These are phyloP conservation scores for Quercus mongolica DNA, from an alignment of 306 rosid species.

Conservation along the genomic window DNA sequence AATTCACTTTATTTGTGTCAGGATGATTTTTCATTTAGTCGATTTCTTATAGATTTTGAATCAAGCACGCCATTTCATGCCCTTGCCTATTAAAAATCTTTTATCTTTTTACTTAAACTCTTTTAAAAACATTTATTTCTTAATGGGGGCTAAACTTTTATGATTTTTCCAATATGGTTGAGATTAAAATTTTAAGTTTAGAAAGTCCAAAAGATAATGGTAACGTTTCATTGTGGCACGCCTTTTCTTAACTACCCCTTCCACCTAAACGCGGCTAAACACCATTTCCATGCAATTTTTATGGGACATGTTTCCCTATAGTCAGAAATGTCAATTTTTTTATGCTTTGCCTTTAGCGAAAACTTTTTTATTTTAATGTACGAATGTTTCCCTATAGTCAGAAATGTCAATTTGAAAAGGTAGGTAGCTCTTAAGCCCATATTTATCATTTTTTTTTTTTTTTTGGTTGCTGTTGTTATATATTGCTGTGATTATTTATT, in stretches of 20 bases:
- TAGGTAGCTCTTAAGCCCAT: not conserved
- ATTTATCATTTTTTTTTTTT: too few relatives aligned
- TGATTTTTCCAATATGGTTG: not conserved
- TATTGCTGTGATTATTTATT: too few relatives aligned
- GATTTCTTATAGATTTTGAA: not conserved
- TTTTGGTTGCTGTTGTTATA: too few relatives aligned
- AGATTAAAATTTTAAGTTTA: not conserved
- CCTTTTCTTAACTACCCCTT: not conserved
- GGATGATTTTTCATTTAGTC: not conserved
- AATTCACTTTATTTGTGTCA: not conserved
- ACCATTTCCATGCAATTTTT: slow-evolving; percentile 1
- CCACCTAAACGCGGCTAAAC: not conserved
- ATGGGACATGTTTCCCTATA: slow-evolving; percentile 6
- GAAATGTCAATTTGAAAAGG: not conserved
- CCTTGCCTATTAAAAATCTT: not conserved
- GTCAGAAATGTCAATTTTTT: not conserved
- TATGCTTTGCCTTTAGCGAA: not conserved
- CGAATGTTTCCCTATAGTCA: not conserved
- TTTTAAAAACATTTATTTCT: not conserved
- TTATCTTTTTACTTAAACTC: too few relatives aligned
- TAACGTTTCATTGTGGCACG: not conserved
- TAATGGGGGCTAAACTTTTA: not conserved
- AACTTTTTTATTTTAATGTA: not conserved
- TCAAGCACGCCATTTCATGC: not conserved
- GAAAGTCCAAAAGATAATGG: not conserved